Percentiles rank a stretch among this genome's conserved stretches.
phyloP scores from a whole-genome alignment of 2,329 filamentous ascomycete species.

The Fonsecaea erecta region DNA sequence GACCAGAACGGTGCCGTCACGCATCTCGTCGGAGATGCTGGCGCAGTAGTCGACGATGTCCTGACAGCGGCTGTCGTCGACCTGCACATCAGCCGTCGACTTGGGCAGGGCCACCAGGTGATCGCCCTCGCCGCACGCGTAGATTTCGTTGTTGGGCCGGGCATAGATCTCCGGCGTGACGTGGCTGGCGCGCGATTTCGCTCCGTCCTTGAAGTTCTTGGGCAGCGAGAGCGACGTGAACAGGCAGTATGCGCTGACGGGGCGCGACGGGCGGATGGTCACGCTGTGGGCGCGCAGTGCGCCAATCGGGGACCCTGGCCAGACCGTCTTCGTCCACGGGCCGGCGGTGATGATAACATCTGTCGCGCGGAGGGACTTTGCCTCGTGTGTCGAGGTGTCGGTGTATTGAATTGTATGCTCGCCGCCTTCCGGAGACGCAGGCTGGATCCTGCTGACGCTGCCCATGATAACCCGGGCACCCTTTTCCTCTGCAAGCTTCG shows the following conservation, averaged over 20 bases:
- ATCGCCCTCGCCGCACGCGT: constrained; percentile 93
- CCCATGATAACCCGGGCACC: constrained; percentile 71
- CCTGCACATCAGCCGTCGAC: constrained; percentile 73
- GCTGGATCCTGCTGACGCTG: constrained; percentile 65
- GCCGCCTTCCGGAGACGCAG: background rate
- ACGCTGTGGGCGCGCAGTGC: constrained; percentile 67
- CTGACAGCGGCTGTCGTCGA: constrained; percentile 77
- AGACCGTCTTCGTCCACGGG: constrained; percentile 63
- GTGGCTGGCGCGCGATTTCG: constrained; percentile 59
- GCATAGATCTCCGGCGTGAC: constrained; percentile 94
- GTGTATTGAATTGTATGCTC: constrained; percentile 62
- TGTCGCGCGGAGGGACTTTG: constrained; percentile 60
- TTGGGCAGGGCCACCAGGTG: constrained; percentile 72
- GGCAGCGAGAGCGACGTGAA: constrained; percentile 87
- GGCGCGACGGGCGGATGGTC: constrained; percentile 61
- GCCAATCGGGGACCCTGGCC: constrained; percentile 61
- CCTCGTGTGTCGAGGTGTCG: constrained; percentile 55
- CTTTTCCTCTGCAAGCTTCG: constrained; percentile 70
- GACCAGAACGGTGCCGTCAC: constrained; percentile 69
- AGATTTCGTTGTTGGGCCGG: constrained; percentile 83
- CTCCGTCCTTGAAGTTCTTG: constrained; percentile 60
- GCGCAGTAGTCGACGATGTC: constrained; percentile 81
- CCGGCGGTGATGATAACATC: constrained; percentile 65
- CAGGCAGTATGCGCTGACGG: constrained; percentile 55
- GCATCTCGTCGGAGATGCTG: constrained; percentile 61